Evolutionary conservation across 2,329 filamentous ascomycete genomes (phyloP), one percentile per base, ranked within the genome.

Genomic region (Ophiocordyceps robertsii): DNA sequence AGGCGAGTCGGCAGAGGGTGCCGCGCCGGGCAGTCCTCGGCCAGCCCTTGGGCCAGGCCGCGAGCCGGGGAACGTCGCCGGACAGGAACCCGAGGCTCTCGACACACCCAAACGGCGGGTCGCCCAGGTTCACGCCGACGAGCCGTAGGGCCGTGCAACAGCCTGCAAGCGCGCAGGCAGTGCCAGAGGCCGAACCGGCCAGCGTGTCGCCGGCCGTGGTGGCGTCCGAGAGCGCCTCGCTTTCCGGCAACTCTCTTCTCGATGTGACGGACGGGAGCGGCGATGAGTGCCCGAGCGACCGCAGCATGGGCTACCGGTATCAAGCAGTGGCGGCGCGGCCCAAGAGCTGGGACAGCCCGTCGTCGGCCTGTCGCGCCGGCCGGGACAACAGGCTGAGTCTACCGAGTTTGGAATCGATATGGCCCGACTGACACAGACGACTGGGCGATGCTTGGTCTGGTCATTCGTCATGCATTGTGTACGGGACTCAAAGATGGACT

Each of bases 51-150:
- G 3, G n/a, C n/a, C n/a, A 10, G 7, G 33, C 16, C 16, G 19
- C n/a, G n/a, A 21, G 2, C 17, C 14, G 11, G 14, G 21, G 5
- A 10, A 27, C 30, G 10, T 40, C 39, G 12, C 8, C 12, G 19
- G 6, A 7, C 32, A 19, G 19, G 27, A 27, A 5, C 4, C 24
- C 27, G 29, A 41, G 33, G 11, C 33, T 9, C 3, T 47, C 46
- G 4, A 54, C 57, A 10, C 51, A 47, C 0, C 43, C 65, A 6
- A 53, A 57, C 17, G 55, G 51, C 4, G 45, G 42, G 1, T 56
- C 57, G 0, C 52, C 57, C 1, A 52, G 56, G 9, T 66, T 66
- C 46, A 40, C 60, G 11, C 62, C 63, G 0, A 29, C 6, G 12
- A 13, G 14, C 19, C 32, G 4, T 5, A 27, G 16, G 8, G 14